Evolutionary conservation across 1,284 basidiomycete genomes (phyloP).

Genomic region (Exobasidium cylindrosporum): DNA sequence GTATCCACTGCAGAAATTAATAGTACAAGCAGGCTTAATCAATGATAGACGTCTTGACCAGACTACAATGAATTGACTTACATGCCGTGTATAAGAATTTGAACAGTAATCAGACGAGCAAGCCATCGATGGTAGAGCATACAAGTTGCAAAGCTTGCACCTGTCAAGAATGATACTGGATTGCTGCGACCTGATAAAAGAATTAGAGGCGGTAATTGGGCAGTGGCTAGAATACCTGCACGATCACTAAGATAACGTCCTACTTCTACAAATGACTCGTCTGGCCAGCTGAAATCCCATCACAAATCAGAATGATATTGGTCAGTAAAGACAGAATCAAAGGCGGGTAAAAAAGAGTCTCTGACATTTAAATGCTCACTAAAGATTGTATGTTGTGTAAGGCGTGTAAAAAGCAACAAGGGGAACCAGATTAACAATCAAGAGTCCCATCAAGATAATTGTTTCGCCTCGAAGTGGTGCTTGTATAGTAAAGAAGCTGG

Average conservation of each 20-base stretch:
- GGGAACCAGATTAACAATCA: constrained; percentile 31
- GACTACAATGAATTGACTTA: background rate
- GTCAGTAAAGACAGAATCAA: too few relatives aligned
- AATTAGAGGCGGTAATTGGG: constrained; percentile 47
- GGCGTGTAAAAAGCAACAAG: constrained; percentile 28
- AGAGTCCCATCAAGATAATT: constrained; percentile 20
- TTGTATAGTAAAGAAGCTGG: constrained; percentile 25
- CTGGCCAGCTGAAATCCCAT: too few relatives aligned
- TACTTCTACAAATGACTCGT: constrained; percentile 19
- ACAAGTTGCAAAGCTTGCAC: constrained; percentile 42
- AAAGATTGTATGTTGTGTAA: constrained; percentile 16
- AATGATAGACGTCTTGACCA: background rate
- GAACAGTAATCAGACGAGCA: constrained; percentile 37
- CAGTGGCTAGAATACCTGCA: constrained; percentile 39
- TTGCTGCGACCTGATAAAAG: constrained; percentile 53
- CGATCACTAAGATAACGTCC: constrained; percentile 41
- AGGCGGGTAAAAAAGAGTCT: too few relatives aligned
- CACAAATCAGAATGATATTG: too few relatives aligned
- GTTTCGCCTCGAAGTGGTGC: constrained; percentile 32
- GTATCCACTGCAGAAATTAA: constrained; percentile 12
- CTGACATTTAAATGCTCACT: background rate
- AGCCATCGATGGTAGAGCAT: constrained; percentile 55
- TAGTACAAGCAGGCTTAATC: background rate
- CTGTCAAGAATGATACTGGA: constrained; percentile 40
- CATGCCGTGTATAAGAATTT: constrained; percentile 43